phyloP scores from a whole-genome alignment of 2,329 filamentous ascomycete genomes.

The Aspergillus novoparasiticus region DNA sequence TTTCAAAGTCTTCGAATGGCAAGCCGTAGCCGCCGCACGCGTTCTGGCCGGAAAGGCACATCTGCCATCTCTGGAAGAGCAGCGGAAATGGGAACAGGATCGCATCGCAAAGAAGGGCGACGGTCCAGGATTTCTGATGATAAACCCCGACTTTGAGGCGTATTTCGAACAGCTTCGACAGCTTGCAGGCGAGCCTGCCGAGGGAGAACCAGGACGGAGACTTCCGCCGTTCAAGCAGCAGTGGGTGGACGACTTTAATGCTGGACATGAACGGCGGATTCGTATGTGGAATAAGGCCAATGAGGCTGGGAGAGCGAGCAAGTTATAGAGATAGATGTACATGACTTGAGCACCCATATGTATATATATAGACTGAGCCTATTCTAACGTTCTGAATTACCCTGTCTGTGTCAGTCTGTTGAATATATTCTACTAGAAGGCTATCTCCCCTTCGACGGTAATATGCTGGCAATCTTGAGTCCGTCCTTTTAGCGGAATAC shows the following conservation, averaged over 20 bases:
- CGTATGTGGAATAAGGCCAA: constrained; percentile 61
- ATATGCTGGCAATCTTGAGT: too few species aligned
- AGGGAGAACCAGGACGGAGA: constrained; percentile 41
- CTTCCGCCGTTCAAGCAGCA: constrained; percentile 48
- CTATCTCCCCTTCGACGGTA: too few species aligned
- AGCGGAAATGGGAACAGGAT: constrained; percentile 60
- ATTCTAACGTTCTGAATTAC: neutral
- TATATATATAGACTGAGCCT: neutral
- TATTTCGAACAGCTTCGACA: constrained; percentile 61
- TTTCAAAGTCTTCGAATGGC: constrained; percentile 71
- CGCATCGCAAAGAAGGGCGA: constrained; percentile 59
- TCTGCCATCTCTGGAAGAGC: constrained; percentile 54
- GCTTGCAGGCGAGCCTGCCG: constrained; percentile 47
- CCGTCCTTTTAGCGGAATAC: too few species aligned
- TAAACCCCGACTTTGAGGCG: constrained; percentile 65
- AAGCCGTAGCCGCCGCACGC: constrained; percentile 63
- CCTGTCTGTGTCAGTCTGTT: too few species aligned
- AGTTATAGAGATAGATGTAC: constrained; percentile 11
- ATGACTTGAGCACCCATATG: neutral
- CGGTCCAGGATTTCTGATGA: constrained; percentile 57
- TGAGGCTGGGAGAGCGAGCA: constrained; percentile 6
- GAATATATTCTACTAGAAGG: too few species aligned
- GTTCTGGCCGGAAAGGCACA: constrained; percentile 57
- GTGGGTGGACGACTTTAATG: constrained; percentile 52
- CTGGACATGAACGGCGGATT: constrained; percentile 59